Evolutionary conservation across 73 alveolate genomes (phyloP).

Genomic region (Paraurostyla sp.): DNA sequence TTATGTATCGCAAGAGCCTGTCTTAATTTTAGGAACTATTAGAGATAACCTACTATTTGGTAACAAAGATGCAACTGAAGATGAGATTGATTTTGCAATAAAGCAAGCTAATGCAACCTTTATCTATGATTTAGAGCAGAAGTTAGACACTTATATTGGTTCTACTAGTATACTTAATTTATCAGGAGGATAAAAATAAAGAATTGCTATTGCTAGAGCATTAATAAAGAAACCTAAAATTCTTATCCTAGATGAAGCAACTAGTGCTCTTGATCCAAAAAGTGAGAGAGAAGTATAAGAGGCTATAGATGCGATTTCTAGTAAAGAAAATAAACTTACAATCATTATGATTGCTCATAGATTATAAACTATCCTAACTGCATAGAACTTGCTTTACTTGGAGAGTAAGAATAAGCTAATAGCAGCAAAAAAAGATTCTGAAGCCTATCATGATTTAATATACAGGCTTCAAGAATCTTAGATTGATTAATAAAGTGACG

Average conservation of each 20-base stretch:
- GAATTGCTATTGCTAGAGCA: constrained; percentile 92
- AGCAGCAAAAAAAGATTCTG: constrained; percentile 17
- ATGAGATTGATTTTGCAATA: constrained; percentile 80
- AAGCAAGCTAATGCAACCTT: constrained; percentile 84
- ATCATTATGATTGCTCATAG: constrained; percentile 85
- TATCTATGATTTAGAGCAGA: constrained; percentile 73
- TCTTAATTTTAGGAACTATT: constrained; percentile 92
- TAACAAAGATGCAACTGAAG: constrained; percentile 82
- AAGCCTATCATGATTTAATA: constrained; percentile 14
- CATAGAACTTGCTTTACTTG: constrained; percentile 66
- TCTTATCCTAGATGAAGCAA: constrained; percentile 81
- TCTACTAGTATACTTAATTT: constrained; percentile 73
- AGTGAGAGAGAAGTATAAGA: constrained; percentile 77
- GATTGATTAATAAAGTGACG: not conserved
- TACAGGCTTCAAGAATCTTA: not conserved
- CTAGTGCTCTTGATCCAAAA: constrained; percentile 83
- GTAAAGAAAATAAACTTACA: constrained; percentile 57
- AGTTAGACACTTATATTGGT: constrained; percentile 79
- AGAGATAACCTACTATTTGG: constrained; percentile 91
- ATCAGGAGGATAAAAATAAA: constrained; percentile 92
- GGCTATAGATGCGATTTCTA: constrained; percentile 67
- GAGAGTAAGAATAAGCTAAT: not conserved
- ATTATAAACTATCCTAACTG: constrained; percentile 79
- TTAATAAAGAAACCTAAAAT: constrained; percentile 80
- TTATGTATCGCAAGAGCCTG: constrained; percentile 95